phyloP scores from a whole-genome alignment of 1,139 yeast genomes.

The Yamadazyma diddensiae region DNA sequence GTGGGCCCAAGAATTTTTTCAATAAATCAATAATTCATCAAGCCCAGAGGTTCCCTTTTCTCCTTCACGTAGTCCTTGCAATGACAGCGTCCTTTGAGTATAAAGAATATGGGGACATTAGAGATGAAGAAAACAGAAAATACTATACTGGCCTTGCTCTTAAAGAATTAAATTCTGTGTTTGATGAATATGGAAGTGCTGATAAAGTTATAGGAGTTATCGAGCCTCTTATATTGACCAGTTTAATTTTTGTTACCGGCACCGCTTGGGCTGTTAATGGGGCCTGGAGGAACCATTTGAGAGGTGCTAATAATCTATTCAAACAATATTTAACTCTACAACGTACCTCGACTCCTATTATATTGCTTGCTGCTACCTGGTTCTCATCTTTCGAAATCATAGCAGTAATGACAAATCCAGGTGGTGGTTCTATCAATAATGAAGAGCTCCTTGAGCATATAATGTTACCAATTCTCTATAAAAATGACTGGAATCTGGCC shows the following conservation, averaged over 20 bases:
- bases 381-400: slow-evolving; percentile 19
- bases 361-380: slow-evolving; percentile 18
- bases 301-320: slow-evolving; percentile 18
- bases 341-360: slow-evolving; percentile 11
- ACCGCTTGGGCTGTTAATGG: slow-evolving; percentile 15
- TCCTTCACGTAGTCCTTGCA: slow-evolving; percentile 16
- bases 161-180: slow-evolving; percentile 13
- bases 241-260: slow-evolving; percentile 17
- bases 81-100: slow-evolving; percentile 17
- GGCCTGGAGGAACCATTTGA: slow-evolving; percentile 18
- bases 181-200: slow-evolving; percentile 13
- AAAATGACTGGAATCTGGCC: slow-evolving; percentile 23
- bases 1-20: slow-evolving; percentile 15
- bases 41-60: slow-evolving; percentile 14
- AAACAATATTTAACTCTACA: slow-evolving; percentile 13
- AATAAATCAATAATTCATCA: slow-evolving; percentile 14
- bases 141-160: slow-evolving; percentile 13
- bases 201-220: slow-evolving; percentile 11
- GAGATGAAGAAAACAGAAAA: slow-evolving; percentile 12
- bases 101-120: slow-evolving; percentile 8
- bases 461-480: slow-evolving; percentile 15
- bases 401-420: slow-evolving; percentile 18
- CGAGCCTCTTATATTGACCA: slow-evolving; percentile 17
- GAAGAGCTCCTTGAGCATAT: slow-evolving; percentile 14
- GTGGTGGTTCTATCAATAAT: slow-evolving; percentile 16